Evolutionary conservation across 176 grass and related monocot genomes (phyloP).

Genomic region (Cenchrus fungigraminus): DNA sequence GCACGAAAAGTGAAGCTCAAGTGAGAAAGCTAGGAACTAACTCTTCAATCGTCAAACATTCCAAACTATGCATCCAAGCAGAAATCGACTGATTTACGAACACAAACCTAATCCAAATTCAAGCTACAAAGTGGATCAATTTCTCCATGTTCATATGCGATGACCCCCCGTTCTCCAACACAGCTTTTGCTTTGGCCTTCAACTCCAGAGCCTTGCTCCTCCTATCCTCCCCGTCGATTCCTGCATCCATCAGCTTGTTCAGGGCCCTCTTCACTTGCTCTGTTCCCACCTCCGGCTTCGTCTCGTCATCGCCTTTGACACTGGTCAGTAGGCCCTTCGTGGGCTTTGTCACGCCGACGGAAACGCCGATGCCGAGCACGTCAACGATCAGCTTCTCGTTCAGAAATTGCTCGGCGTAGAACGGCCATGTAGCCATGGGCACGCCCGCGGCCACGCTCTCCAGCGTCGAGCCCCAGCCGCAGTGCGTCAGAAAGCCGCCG

Average conservation of each 20-base stretch:
- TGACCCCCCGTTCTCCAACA: conserved; percentile 28
- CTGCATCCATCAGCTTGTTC: conserved; percentile 47
- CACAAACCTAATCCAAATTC: neutral
- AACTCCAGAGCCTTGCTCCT: conserved; percentile 14
- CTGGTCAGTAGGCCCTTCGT: neutral
- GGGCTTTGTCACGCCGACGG: conserved; percentile 43
- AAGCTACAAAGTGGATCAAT: conserved; percentile 21
- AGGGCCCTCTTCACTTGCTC: conserved; percentile 45
- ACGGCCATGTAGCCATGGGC: conserved; percentile 59
- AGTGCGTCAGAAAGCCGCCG: conserved; percentile 68
- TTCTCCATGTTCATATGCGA: conserved; percentile 40
- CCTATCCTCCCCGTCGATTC: conserved; percentile 34
- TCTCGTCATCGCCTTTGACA: neutral
- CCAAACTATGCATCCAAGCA: no score
- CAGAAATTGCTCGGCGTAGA: conserved; percentile 64
- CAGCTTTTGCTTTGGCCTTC: neutral
- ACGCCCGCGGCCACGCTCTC: conserved; percentile 53
- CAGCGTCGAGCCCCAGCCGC: conserved; percentile 74
- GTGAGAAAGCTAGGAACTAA: no score
- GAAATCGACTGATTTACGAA: no score
- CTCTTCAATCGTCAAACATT: no score
- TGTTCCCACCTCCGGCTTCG: neutral
- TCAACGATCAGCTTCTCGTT: conserved; percentile 68
- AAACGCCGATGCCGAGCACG: conserved; percentile 51
- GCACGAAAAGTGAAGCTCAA: no score